These are phyloP conservation scores for Lyophyllum decastes DNA, from an alignment of 768 basidiomycete genomes.

Conservation along the genomic window DNA sequence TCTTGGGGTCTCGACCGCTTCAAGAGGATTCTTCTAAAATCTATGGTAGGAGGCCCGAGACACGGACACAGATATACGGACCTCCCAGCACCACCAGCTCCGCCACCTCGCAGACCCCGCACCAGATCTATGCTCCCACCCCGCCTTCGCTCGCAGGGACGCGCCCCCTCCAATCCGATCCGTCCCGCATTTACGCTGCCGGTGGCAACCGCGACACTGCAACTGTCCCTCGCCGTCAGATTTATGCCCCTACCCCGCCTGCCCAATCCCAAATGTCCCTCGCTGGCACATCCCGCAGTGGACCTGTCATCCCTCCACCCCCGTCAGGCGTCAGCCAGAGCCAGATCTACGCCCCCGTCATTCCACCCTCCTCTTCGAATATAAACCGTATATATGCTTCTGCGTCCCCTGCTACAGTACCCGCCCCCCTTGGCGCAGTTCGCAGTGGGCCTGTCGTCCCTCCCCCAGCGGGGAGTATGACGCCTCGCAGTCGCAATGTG, in stretches of 20 bases:
- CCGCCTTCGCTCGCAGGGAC: background rate
- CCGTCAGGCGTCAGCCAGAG: background rate
- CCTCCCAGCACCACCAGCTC: background rate
- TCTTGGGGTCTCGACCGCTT: background rate
- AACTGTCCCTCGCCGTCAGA: background rate
- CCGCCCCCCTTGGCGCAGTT: background rate
- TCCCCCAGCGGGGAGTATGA: background rate
- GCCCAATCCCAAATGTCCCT: background rate
- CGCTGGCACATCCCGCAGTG: background rate
- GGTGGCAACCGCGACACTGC: background rate
- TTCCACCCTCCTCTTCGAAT: background rate
- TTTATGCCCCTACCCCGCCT: constrained; percentile 1
- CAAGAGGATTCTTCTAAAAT: background rate
- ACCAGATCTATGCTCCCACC: background rate
- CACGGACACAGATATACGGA: background rate
- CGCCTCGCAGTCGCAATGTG: background rate
- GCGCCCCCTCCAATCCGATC: background rate
- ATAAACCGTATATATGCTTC: background rate
- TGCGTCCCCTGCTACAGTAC: background rate
- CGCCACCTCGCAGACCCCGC: background rate
- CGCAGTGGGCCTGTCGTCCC: constrained; percentile 1
- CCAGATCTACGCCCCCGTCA: background rate
- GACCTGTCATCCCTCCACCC: background rate
- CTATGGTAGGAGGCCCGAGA: no score
- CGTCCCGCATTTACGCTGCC: constrained; percentile 1